A percentile compares a stretch with the other conserved stretches of the same genome.
These are phyloP conservation scores for Krasilnikovozyma curviuscula DNA, from an alignment of 768 basidiomycete species.

Conservation along the genomic window DNA sequence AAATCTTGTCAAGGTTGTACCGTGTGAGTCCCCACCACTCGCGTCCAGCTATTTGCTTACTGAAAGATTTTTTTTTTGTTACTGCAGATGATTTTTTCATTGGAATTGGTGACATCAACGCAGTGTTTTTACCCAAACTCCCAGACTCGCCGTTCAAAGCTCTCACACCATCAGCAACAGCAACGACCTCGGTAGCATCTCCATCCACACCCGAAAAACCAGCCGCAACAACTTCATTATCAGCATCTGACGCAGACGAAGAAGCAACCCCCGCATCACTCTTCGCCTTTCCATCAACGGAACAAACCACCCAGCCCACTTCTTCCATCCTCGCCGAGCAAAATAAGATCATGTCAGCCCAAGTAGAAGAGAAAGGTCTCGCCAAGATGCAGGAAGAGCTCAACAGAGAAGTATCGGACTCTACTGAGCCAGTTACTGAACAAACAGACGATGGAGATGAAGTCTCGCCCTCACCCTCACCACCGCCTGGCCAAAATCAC, in stretches of 20 bases:
- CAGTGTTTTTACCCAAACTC: constrained; percentile 65
- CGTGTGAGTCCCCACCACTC: constrained; percentile 42
- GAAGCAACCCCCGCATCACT: background rate
- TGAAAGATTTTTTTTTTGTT: background rate
- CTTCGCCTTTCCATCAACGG: background rate
- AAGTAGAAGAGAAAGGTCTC: constrained; percentile 22
- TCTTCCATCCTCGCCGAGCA: background rate
- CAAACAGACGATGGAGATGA: constrained; percentile 14
- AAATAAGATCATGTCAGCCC: background rate
- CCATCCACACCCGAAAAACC: constrained; percentile 6
- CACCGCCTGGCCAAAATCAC: constrained; percentile 1
- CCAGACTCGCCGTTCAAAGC: constrained; percentile 31
- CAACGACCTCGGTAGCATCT: constrained; percentile 8
- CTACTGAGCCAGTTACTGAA: constrained; percentile 3
- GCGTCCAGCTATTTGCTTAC: background rate
- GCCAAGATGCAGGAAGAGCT: constrained; percentile 60
- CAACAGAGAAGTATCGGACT: background rate
- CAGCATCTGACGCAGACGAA: background rate
- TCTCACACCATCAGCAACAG: constrained; percentile 3
- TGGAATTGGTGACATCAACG: constrained; percentile 96
- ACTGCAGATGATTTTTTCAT: constrained; percentile 82
- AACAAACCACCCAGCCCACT: background rate
- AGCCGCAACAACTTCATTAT: background rate
- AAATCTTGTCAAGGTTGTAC: constrained; percentile 88
- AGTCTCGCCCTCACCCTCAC: background rate